Percentiles rank a stretch among this genome's conserved stretches.
Conservation (phyloP, 768 basidiomycete genomes). For the Xerocomus brunneocitrinus region DNA sequence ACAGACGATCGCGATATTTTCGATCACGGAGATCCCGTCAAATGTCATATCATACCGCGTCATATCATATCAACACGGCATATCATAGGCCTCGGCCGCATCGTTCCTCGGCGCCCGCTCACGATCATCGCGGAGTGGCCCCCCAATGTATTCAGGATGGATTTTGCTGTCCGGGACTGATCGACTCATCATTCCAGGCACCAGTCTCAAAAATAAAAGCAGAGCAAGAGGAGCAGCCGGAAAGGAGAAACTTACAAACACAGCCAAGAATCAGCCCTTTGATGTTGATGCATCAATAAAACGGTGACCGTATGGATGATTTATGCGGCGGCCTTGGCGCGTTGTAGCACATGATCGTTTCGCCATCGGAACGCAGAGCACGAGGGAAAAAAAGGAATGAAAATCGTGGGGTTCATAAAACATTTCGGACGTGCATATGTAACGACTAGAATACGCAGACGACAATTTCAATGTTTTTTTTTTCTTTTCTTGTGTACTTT, state of each 20-base stretch:
- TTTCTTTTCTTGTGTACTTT: background rate
- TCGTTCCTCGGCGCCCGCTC: background rate
- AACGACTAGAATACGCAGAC: background rate
- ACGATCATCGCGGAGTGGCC: background rate
- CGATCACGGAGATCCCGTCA: too few relatives aligned
- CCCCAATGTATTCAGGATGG: background rate
- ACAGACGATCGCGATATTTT: too few relatives aligned
- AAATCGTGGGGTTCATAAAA: background rate
- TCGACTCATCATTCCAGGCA: background rate
- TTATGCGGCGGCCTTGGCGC: background rate
- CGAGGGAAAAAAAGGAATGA: background rate
- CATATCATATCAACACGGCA: too few relatives aligned
- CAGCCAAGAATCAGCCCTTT: background rate
- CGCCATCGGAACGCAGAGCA: background rate
- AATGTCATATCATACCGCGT: too few relatives aligned
- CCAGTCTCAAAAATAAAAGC: background rate
- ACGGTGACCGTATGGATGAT: background rate
- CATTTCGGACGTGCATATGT: background rate
- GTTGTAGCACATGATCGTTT: background rate
- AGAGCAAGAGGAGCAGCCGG: background rate
- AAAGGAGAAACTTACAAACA: background rate
- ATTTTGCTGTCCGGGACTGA: background rate
- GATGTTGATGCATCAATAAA: background rate
- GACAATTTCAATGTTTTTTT: background rate
- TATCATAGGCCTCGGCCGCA: background rate